phyloP scores from a whole-genome alignment of 2,329 filamentous ascomycete genomes.

The Tothia fuscella region DNA sequence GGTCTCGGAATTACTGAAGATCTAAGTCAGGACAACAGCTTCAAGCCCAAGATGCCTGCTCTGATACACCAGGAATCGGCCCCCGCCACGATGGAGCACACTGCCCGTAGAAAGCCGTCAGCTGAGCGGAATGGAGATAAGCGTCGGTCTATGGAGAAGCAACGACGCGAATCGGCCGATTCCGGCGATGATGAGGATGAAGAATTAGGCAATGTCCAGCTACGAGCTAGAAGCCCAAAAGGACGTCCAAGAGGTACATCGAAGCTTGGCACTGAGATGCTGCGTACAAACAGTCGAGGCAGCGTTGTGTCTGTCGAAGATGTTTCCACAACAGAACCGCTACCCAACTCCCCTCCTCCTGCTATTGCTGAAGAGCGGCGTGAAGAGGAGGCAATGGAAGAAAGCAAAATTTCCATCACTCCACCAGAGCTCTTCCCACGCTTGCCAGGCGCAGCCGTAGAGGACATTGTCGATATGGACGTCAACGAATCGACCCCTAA shows the following conservation, averaged over 20 bases:
- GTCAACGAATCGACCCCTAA: slow-evolving; percentile 15
- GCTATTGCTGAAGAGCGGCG: slow-evolving; percentile 26
- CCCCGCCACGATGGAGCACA: slow-evolving; percentile 44
- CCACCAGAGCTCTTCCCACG: slow-evolving; percentile 36
- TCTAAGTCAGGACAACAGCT: not conserved
- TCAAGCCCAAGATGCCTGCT: slow-evolving; percentile 12
- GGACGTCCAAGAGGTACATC: slow-evolving; percentile 42
- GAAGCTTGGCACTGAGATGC: slow-evolving; percentile 93
- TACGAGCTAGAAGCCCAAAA: slow-evolving; percentile 40
- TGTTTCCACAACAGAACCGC: slow-evolving; percentile 21
- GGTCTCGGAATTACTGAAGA: slow-evolving; percentile 59
- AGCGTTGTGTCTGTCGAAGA: slow-evolving; percentile 48
- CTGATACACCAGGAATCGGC: slow-evolving; percentile 36
- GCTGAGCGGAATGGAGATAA: slow-evolving; percentile 70
- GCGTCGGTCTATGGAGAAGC: slow-evolving; percentile 62
- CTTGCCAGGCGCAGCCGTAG: slow-evolving; percentile 28
- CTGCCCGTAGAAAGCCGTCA: slow-evolving; percentile 39
- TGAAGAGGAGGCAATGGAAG: slow-evolving; percentile 18
- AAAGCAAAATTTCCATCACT: slow-evolving; percentile 10
- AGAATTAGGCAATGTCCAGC: slow-evolving; percentile 54
- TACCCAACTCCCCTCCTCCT: slow-evolving; percentile 27
- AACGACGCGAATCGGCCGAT: slow-evolving; percentile 62
- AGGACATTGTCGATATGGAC: slow-evolving; percentile 29
- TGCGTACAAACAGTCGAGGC: slow-evolving; percentile 89
- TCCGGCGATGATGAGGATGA: slow-evolving; percentile 94